These are phyloP conservation scores for Cyberlindnera galapagoensis DNA, from an alignment of 805 yeast genomes.

Conservation along the genomic window DNA sequence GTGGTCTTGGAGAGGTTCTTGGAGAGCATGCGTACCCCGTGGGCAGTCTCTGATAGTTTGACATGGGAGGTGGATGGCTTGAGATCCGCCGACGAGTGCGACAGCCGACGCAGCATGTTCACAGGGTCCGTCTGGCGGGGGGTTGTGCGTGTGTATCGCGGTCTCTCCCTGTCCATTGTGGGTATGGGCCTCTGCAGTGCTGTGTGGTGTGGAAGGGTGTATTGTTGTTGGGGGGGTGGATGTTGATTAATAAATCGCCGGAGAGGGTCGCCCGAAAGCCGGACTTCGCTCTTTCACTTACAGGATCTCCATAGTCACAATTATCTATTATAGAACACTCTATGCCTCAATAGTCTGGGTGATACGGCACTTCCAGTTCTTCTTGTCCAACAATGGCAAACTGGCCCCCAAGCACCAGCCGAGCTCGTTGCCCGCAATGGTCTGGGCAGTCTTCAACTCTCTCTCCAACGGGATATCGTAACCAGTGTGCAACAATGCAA, in stretches of 20 bases:
- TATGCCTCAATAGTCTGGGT: conserved; percentile 9
- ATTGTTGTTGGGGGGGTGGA: neutral
- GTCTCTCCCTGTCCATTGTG: neutral
- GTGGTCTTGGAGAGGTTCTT: conserved; percentile 65
- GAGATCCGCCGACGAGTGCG: conserved; percentile 34
- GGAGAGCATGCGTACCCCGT: conserved; percentile 72
- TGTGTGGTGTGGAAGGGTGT: neutral
- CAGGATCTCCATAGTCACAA: no score
- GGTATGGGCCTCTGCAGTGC: conserved; percentile 1
- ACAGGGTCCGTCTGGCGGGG: conserved; percentile 10
- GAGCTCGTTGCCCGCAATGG: conserved; percentile 79
- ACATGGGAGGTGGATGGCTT: conserved; percentile 62
- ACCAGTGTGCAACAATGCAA: conserved; percentile 88
- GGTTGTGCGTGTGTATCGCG: no score
- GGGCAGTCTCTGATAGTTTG: conserved; percentile 72
- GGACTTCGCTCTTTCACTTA: no score
- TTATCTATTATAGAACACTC: neutral
- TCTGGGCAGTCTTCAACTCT: conserved; percentile 89
- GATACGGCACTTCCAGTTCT: conserved; percentile 61
- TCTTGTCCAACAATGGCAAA: conserved; percentile 72
- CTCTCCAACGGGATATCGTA: conserved; percentile 88
- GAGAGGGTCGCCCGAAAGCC: neutral
- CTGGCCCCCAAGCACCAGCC: conserved; percentile 99
- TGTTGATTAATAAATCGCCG: no score
- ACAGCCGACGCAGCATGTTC: conserved; percentile 18